Evolutionary conservation across 164 flowering plant species (phyloP), one percentile per base, ranked within the genome.

Genomic region (Pachysandra terminalis): DNA sequence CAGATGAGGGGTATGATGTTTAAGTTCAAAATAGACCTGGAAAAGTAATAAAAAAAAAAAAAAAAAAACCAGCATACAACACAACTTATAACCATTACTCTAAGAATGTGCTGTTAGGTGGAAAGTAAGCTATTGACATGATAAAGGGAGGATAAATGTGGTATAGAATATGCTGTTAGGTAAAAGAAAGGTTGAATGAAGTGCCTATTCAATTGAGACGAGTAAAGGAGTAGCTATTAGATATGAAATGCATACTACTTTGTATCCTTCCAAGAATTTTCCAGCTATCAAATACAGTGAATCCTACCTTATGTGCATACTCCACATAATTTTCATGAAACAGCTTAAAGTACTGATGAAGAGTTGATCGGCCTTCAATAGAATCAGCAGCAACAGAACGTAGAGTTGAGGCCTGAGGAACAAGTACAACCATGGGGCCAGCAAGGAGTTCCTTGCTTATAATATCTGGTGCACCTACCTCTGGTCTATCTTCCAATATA

Each of bases 291-390:
- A 7, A 32, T 3, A 32, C 7, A 45, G n/a, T 45, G 51, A 13
- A 45, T 45, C 51, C 51, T 45, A 22, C 98, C 98, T 89, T 92
- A 71, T 95, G 98, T 32, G 97, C 97, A 80, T 95, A 95, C 67
- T 95, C 97, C 74, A 95, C 93, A 69, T 95, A 95, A 80, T 83
- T 89, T 76, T 95, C 98, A 74, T 86, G 96, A 68, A 95, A 92
- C 66, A 90, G 83, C 76, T 88, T 92, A 79, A 79, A 85, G 76
- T 89, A 95, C 64, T 89, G 93, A 81, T 95, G 92, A 79, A 95
- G 90, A 71, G 81, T 73, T 48, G 96, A 81, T 37, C 97, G 89
- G 15, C 98, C 98, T 79, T 95, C 97, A 69, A 95, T 88, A 52
- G 98, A 92, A 82, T 92, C 96, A 69, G 93, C 91, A 80, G 85